Evolutionary conservation across 768 basidiomycete species (phyloP), one percentile per base, ranked within the genome.

Genomic region (Lentinula aciculospora): DNA sequence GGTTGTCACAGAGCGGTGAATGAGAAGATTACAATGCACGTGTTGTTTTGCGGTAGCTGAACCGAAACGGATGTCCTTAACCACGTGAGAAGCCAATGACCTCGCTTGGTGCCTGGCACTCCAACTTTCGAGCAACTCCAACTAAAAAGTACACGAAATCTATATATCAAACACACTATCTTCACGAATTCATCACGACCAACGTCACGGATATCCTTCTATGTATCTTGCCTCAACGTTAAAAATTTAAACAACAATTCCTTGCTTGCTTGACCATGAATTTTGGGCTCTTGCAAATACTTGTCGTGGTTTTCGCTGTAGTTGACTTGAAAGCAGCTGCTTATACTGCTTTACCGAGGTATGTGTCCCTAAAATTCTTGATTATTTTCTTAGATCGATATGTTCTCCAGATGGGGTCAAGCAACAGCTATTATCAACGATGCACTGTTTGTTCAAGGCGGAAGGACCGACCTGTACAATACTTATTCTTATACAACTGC

Each of bases 341-440:
- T 3, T 56, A 42, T 40, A 56, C 54, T 17, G 42, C 32, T 7
- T 17, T 56, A 32, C 54, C 54, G 12, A 56, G 54, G 54, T 45
- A 19, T 17, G 42, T 31, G 9, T 23, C 12, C 3, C 13, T 10
- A 2, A 15, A 4, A 31, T 5, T 6, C 45, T 25, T 56, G 25
- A 23, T 7, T 31, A 3, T 19, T 29, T 31, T 9, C 15, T 19
- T 23, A 12, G 8, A 4, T 17, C 21, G 21, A 8, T 23, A 10
- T 6, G 15, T 31, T 23, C 6, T 36, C 9, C 46, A 94, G 94
- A 76, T 96, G 94, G 94, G 94, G 86, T 28, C 91, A 92, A 61
- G 88, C 89, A 4, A 72, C 75, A 0, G 79, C 83, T 19, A 64
- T 87, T 42, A 68, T 88, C 23, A 74, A 80, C 64, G 76, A 82